Percentiles rank a stretch among this genome's conserved stretches.
These are phyloP conservation scores for Phytophthora sojae DNA, from an alignment of 352 stramenopile species.

Conservation along the genomic window DNA sequence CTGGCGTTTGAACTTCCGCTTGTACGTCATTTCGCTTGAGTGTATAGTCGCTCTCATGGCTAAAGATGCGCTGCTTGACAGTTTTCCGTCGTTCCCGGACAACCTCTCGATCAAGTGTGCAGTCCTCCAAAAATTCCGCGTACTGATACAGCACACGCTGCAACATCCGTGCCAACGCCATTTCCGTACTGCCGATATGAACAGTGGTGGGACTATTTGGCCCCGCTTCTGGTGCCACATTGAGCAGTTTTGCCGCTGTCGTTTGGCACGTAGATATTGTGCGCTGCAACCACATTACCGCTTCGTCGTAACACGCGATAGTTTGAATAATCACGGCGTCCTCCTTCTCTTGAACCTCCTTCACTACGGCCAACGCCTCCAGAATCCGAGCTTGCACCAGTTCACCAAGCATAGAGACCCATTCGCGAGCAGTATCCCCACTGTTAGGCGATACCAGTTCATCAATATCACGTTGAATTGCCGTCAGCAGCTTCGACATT, in stretches of 20 bases:
- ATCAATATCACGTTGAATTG: slow-evolving; percentile 42
- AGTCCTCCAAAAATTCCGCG: slow-evolving; percentile 30
- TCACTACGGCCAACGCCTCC: slow-evolving; percentile 22
- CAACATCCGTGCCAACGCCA: slow-evolving; percentile 59
- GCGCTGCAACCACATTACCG: slow-evolving; percentile 54
- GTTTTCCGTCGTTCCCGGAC: slow-evolving; percentile 27
- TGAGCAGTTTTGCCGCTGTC: slow-evolving; percentile 20
- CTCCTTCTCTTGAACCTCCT: slow-evolving; percentile 23
- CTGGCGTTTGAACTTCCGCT: background rate
- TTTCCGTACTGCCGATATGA: slow-evolving; percentile 51
- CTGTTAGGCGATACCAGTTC: slow-evolving; percentile 24
- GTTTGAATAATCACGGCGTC: slow-evolving; percentile 29
- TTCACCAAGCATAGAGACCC: slow-evolving; percentile 38
- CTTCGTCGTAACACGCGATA: slow-evolving; percentile 49
- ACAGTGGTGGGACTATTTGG: slow-evolving; percentile 7
- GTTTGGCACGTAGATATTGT: slow-evolving; percentile 44
- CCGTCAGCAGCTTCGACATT: slow-evolving; percentile 50
- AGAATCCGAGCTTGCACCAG: slow-evolving; percentile 39
- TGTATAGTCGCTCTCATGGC: slow-evolving; percentile 49
- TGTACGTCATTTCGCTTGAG: slow-evolving; percentile 22
- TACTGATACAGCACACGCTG: slow-evolving; percentile 50
- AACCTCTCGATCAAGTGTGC: slow-evolving; percentile 2
- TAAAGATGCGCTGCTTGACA: slow-evolving; percentile 30
- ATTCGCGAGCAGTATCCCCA: slow-evolving; percentile 34
- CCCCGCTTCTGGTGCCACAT: slow-evolving; percentile 12